These are phyloP conservation scores for Thalia dealbata DNA, from an alignment of 176 grass and related monocot species.

Conservation along the genomic window DNA sequence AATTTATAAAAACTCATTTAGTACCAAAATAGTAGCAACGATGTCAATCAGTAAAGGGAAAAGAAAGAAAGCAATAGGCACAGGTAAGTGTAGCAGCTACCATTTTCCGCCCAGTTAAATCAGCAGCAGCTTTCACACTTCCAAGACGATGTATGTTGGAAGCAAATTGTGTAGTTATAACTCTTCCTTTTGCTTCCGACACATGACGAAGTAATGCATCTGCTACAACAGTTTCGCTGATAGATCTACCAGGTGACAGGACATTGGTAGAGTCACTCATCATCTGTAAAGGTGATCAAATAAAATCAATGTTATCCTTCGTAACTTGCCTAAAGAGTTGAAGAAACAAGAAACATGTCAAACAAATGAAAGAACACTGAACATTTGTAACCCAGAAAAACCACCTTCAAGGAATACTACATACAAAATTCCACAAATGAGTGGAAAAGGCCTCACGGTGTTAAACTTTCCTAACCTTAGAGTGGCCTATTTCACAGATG, in stretches of 20 bases:
- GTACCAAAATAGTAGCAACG: conserved; percentile 13
- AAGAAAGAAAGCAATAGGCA: background rate
- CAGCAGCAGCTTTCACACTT: conserved; percentile 95
- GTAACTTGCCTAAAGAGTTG: too few relatives aligned
- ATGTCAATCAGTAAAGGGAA: background rate
- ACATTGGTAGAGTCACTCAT: conserved; percentile 99
- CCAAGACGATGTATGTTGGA: conserved; percentile 99
- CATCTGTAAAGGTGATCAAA: conserved; percentile 47
- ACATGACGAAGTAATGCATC: conserved; percentile 60
- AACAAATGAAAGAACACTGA: background rate
- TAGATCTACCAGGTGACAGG: conserved; percentile 94
- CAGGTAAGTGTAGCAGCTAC: conserved; percentile 30
- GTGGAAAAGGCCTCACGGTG: background rate
- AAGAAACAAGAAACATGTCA: background rate
- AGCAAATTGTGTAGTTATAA: conserved; percentile 96
- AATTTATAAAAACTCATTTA: conserved; percentile 23
- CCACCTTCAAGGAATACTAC: background rate
- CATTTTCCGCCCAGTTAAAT: conserved; percentile 84
- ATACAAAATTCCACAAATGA: background rate
- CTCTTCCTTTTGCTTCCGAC: conserved; percentile 95
- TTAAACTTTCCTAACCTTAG: background rate
- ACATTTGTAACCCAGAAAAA: background rate
- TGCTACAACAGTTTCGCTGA: conserved; percentile 88
- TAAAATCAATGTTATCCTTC: background rate
- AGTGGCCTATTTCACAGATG: background rate